These are phyloP conservation scores for Fimicolochytrium jonesii DNA, from an alignment of 192 early-diverging fungal genomes.

Conservation along the genomic window DNA sequence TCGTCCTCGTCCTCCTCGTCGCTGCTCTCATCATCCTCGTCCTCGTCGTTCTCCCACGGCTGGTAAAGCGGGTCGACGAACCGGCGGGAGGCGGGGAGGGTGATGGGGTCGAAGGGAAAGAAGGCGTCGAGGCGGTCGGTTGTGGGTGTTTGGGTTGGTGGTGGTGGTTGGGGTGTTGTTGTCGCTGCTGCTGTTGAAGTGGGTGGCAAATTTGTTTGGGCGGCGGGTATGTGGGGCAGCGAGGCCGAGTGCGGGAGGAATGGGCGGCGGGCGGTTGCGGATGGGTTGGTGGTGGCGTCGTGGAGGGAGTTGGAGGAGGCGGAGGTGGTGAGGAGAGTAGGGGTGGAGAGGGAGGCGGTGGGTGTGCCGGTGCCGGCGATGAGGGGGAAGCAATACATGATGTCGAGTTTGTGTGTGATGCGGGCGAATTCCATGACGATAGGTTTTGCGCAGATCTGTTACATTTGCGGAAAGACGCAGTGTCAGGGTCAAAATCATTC, in stretches of 20 bases:
- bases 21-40: conserved; percentile 36
- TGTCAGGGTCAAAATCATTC: too few species aligned
- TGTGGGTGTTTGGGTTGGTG: conserved; percentile 3
- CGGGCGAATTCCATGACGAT: conserved; percentile 84
- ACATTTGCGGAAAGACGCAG: too few species aligned
- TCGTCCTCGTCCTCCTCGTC: conserved; percentile 45
- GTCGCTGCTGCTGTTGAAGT: neutral
- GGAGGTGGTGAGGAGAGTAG: neutral
- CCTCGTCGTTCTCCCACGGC: conserved; percentile 75
- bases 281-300: neutral
- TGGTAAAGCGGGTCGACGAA: conserved; percentile 72
- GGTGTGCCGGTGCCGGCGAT: conserved; percentile 43
- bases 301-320: neutral
- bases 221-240: neutral
- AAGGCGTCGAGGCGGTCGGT: conserved; percentile 63
- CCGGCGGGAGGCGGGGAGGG: conserved; percentile 62
- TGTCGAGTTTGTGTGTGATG: conserved; percentile 71
- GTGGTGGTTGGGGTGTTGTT: conserved; percentile 2
- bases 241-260: neutral
- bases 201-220: neutral
- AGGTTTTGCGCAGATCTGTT: conserved; percentile 64
- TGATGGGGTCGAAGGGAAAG: conserved; percentile 93
- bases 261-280: neutral
- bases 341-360: neutral
- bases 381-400: conserved; percentile 82